These are phyloP conservation scores for Teratosphaeria destructans DNA, from an alignment of 2,329 filamentous ascomycete genomes.

Conservation along the genomic window DNA sequence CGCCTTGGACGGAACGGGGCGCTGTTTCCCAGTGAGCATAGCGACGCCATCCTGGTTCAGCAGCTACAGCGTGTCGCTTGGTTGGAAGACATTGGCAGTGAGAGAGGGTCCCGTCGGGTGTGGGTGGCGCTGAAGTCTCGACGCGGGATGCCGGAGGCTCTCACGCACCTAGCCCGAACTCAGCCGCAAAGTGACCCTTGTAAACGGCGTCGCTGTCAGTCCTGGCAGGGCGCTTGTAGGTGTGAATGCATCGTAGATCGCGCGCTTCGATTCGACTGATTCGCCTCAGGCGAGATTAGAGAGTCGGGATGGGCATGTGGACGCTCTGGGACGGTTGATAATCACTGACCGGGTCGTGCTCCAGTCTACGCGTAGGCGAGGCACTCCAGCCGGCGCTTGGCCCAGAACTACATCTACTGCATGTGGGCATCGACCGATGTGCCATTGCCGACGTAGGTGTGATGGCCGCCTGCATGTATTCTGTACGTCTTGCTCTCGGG, in stretches of 20 bases:
- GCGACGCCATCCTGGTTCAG: slow-evolving; percentile 13
- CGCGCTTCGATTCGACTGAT: background rate
- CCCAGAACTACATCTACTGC: background rate
- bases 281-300: background rate
- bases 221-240: no score
- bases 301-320: background rate
- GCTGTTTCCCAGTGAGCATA: slow-evolving; percentile 20
- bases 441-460: background rate
- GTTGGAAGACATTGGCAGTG: slow-evolving; percentile 13
- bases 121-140: background rate
- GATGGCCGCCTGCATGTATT: background rate
- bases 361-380: no score
- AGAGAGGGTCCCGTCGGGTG: background rate
- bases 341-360: background rate
- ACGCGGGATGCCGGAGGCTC: background rate
- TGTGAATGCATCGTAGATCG: background rate
- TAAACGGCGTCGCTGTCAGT: no score
- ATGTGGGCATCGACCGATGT: background rate
- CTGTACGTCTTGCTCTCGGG: background rate
- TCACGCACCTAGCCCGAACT: background rate
- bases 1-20: slow-evolving; percentile 26
- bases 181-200: no score
- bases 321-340: background rate
- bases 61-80: background rate
- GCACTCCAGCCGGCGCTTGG: background rate